These are phyloP conservation scores for Aspergillus sp. DNA, from an alignment of 2,329 filamentous ascomycete species.

Conservation along the genomic window DNA sequence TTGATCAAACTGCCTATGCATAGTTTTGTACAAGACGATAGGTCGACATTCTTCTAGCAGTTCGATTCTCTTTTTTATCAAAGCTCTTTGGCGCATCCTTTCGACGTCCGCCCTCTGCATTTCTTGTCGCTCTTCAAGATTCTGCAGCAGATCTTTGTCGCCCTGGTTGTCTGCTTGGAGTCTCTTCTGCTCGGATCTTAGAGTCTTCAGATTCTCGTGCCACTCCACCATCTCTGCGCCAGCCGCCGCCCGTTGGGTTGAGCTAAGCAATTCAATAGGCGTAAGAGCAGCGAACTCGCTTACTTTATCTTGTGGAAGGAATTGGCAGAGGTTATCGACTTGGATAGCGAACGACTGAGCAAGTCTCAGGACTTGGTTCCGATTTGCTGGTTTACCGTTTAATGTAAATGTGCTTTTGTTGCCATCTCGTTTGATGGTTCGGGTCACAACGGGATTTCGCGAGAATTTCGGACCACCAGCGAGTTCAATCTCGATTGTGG, in stretches of 20 bases:
- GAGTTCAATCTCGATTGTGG: conserved; percentile 88
- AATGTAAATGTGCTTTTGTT: conserved; percentile 81
- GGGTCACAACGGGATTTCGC: conserved; percentile 73
- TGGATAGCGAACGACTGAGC: conserved; percentile 81
- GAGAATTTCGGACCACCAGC: conserved; percentile 61
- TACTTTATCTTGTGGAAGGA: conserved; percentile 93
- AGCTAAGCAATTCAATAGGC: conserved; percentile 78
- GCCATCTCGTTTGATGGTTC: conserved; percentile 79
- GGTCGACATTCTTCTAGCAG: conserved; percentile 69
- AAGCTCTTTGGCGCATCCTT: conserved; percentile 74
- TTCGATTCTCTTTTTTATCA: conserved; percentile 66
- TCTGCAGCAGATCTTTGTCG: conserved; percentile 66
- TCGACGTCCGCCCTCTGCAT: conserved; percentile 81
- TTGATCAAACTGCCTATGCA: conserved; percentile 53
- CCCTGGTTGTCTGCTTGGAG: conserved; percentile 62
- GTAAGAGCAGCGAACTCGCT: conserved; percentile 88
- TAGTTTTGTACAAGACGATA: conserved; percentile 66
- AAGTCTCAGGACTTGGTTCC: conserved; percentile 69
- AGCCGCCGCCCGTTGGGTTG: conserved; percentile 88
- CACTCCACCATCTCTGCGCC: conserved; percentile 77
- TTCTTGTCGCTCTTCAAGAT: conserved; percentile 73
- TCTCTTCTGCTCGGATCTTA: conserved; percentile 72
- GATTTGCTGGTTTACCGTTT: conserved; percentile 65
- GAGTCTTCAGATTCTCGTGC: conserved; percentile 73
- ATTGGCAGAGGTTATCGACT: conserved; percentile 97